Evolutionary conservation across 2,329 filamentous ascomycete genomes (phyloP), one percentile per base, ranked within the genome.

Genomic region (Fusarium sororula): DNA sequence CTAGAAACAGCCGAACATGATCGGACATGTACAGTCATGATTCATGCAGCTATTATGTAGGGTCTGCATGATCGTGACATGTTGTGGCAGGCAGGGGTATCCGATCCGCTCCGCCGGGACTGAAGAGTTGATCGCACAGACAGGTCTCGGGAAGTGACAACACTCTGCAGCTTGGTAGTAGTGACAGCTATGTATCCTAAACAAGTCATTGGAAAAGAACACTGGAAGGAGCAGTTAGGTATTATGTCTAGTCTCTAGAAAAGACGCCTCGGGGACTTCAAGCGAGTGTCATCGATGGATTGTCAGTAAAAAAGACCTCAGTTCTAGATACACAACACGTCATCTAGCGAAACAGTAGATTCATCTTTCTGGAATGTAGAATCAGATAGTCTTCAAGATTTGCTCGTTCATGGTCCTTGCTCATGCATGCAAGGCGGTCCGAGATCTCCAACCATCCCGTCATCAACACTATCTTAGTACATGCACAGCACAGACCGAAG

Each of bases 41-140:
- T 47, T 66, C 55, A 41, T 47, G 48, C 30, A 71, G 47, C 24
- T 73, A 39, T 44, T 51, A 62, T 37, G 11, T 30, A n/a, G 26
- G 10, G 20, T 32, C 41, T 59, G 48, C 59, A 65, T 35, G 35
- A 48, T 60, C 22, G 38, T 73, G 70, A 63, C 41, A 66, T 48
- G 5, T 56, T 22, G 30, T 73, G 70, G 51, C 44, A 66, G 53
- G 35, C 42, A 45, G n/a, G 51, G 55, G 42, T 73, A 6, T 51
- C 35, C 51, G 62, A 41, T 14, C 55, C 68, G 50, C 35, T 24
- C 61, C 63, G 26, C 13, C 38, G 20, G 41, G 35, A 45, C 24
- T 48, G 8, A 20, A 56, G 24, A n/a, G 37, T 51, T 22, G 26
- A 39, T 58, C 5, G 47, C 57, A 67, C 45, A 51, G 56, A 47